Conservation (phyloP, 495 filamentous ascomycete species). For the Penicillium bialowiezense region DNA sequence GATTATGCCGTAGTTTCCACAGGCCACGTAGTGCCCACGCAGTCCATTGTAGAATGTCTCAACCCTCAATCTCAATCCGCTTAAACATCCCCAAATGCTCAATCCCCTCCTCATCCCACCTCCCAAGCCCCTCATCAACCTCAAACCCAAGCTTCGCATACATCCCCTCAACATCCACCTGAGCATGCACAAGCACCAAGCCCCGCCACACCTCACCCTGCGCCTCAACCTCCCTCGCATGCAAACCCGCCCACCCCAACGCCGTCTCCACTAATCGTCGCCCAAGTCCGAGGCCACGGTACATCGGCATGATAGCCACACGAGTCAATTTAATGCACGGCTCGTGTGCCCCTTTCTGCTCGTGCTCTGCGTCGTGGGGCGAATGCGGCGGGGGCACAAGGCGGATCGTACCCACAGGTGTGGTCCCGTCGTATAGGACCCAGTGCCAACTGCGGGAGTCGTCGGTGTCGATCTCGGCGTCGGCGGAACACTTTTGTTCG, state of each 20-base stretch:
- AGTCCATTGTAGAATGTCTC: background rate
- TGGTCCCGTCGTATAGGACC: constrained; percentile 56
- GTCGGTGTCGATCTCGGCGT: constrained; percentile 75
- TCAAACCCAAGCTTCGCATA: constrained; percentile 69
- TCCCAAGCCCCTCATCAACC: constrained; percentile 66
- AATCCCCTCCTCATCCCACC: constrained; percentile 83
- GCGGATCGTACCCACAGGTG: constrained; percentile 64
- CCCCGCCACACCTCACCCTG: constrained; percentile 60
- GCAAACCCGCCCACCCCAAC: constrained; percentile 55
- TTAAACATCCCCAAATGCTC: constrained; percentile 79
- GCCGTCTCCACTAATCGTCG: constrained; percentile 60
- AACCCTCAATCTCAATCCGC: constrained; percentile 8
- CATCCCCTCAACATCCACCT: constrained; percentile 55
- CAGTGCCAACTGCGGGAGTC: constrained; percentile 79
- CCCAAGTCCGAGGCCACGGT: constrained; percentile 61
- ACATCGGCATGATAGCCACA: constrained; percentile 62
- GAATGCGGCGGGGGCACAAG: constrained; percentile 74
- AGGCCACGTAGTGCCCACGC: too few relatives aligned
- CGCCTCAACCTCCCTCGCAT: constrained; percentile 48
- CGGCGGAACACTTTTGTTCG: constrained; percentile 67
- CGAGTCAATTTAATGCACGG: constrained; percentile 77
- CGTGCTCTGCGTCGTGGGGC: constrained; percentile 52
- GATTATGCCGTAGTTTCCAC: too few relatives aligned
- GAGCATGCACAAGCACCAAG: constrained; percentile 71
- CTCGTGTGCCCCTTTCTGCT: constrained; percentile 46